A percentile compares a stretch with the other conserved stretches of the same genome.
These are phyloP conservation scores for Leccinum imitatum DNA, from an alignment of 768 basidiomycete species.

Conservation along the genomic window DNA sequence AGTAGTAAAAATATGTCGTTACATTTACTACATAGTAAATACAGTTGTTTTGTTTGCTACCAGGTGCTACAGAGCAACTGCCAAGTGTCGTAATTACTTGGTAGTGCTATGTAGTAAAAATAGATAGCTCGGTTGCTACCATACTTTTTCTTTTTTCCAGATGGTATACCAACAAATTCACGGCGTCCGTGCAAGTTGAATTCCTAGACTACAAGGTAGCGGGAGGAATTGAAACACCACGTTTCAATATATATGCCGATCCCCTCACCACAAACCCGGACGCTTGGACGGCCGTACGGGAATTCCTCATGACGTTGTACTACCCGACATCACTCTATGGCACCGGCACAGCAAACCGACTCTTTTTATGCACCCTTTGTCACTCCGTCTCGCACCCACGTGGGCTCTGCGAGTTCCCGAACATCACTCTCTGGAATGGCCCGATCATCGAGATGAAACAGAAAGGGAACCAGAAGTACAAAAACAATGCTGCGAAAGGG, in stretches of 20 bases:
- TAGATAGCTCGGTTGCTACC: too few species aligned
- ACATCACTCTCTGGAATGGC: not conserved
- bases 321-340: not conserved
- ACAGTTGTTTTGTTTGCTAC: too few species aligned
- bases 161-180: not conserved
- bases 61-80: too few species aligned
- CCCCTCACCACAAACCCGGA: not conserved
- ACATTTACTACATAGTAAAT: too few species aligned
- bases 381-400: not conserved
- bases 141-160: too few species aligned
- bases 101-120: too few species aligned
- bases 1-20: too few species aligned
- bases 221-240: not conserved
- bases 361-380: not conserved
- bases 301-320: not conserved
- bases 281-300: not conserved
- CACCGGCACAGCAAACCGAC: not conserved
- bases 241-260: not conserved
- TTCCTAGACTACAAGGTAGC: not conserved
- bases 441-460: not conserved
- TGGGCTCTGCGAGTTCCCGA: not conserved
- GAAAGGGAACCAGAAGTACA: not conserved
- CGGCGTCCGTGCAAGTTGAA: not conserved
- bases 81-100: too few species aligned
- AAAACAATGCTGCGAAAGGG: not conserved